Conservation (phyloP, 768 basidiomycete species). For the Pulveroboletus sp. region DNA sequence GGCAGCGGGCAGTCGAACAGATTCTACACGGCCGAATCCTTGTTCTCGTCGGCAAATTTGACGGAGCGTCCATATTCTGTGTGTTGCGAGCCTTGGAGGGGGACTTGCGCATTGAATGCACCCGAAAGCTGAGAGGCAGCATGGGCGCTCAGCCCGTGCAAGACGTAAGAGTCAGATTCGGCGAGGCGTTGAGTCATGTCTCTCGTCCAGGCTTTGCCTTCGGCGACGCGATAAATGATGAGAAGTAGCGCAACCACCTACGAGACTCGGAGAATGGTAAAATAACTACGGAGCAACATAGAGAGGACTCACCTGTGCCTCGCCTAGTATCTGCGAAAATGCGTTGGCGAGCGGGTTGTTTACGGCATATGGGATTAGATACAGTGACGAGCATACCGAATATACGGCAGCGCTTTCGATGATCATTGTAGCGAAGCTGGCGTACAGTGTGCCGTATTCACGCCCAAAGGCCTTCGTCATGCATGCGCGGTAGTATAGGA, state of each 20-base stretch:
- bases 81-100: slow-evolving; percentile 6
- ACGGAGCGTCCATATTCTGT: slow-evolving; percentile 1
- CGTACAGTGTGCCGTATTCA: slow-evolving; percentile 25
- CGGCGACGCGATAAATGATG: slow-evolving; percentile 45
- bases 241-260: slow-evolving; percentile 46
- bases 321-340: slow-evolving; percentile 29
- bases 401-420: slow-evolving; percentile 35
- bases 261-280: not conserved
- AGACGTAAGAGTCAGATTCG: not conserved
- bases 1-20: too few species aligned
- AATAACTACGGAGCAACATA: not conserved
- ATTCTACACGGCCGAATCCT: slow-evolving; percentile 1
- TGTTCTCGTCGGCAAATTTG: slow-evolving; percentile 6
- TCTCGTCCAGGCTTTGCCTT: slow-evolving; percentile 41
- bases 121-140: not conserved
- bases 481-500: slow-evolving; percentile 27
- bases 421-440: slow-evolving; percentile 33
- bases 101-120: slow-evolving; percentile 13
- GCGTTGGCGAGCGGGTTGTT: slow-evolving; percentile 24
- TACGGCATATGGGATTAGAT: slow-evolving; percentile 28
- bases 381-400: slow-evolving; percentile 30
- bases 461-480: slow-evolving; percentile 25
- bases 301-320: slow-evolving; percentile 23
- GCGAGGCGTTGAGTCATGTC: slow-evolving; percentile 17
- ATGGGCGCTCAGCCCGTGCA: slow-evolving; percentile 2